Evolutionary conservation across 169 alveolate species (phyloP).

Genomic region (Theileria orientalis): DNA sequence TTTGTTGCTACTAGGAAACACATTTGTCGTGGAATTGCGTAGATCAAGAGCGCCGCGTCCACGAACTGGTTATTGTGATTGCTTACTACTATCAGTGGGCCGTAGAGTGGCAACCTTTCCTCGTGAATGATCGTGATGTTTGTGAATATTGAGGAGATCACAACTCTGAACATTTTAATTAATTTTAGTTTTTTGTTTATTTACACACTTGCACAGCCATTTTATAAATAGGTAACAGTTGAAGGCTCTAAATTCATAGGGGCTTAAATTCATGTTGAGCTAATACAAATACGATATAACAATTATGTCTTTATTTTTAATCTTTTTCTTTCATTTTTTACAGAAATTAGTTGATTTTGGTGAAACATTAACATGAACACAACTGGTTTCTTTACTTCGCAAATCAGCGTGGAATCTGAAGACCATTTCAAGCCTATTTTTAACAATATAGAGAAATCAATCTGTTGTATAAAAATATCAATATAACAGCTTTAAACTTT

Average conservation of each 20-base stretch:
- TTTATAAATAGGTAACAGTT: conserved; percentile 67
- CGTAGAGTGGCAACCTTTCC: conserved; percentile 87
- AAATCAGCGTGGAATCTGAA: too few relatives aligned
- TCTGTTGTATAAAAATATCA: too few relatives aligned
- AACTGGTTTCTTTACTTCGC: too few relatives aligned
- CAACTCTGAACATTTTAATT: conserved; percentile 35
- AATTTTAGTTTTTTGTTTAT: background rate
- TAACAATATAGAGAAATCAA: too few relatives aligned
- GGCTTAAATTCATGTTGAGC: conserved; percentile 29
- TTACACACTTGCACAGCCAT: conserved; percentile 46
- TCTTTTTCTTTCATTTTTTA: too few relatives aligned
- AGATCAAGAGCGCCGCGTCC: conserved; percentile 85
- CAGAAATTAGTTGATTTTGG: too few relatives aligned
- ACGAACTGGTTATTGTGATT: conserved; percentile 90
- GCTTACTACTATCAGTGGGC: conserved; percentile 88
- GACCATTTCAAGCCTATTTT: too few relatives aligned
- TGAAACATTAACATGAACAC: too few relatives aligned
- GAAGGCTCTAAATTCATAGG: conserved; percentile 64
- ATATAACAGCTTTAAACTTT: too few relatives aligned
- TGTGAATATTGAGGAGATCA: conserved; percentile 74
- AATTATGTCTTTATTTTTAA: too few relatives aligned
- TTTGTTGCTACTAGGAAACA: conserved; percentile 83
- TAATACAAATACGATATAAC: too few relatives aligned
- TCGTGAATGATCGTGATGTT: conserved; percentile 82
- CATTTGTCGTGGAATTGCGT: conserved; percentile 86